These are phyloP conservation scores for Phytophthora hybrid DNA, from an alignment of 352 stramenopile species.

Conservation along the genomic window DNA sequence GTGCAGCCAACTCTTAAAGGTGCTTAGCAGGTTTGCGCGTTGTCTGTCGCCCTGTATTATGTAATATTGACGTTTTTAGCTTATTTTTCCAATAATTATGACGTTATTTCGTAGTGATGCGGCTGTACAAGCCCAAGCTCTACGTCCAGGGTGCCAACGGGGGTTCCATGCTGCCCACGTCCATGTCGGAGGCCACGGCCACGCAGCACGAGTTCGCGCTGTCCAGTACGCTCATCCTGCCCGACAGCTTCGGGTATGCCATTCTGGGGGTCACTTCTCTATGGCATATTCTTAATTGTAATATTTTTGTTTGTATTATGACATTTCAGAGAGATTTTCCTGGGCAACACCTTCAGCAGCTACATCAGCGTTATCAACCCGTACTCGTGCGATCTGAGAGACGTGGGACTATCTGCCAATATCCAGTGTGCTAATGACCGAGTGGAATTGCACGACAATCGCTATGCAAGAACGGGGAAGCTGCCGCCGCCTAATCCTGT, in stretches of 20 bases:
- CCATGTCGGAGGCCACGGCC: conserved; percentile 51
- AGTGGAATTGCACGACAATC: conserved; percentile 83
- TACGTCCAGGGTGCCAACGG: conserved; percentile 64
- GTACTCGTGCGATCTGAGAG: conserved; percentile 78
- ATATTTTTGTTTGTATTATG: conserved; percentile 17
- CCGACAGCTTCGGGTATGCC: conserved; percentile 89
- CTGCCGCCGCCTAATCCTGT: conserved; percentile 81
- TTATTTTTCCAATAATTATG: neutral
- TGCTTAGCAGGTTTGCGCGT: conserved; percentile 13
- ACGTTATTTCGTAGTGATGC: conserved; percentile 73
- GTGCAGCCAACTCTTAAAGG: conserved; percentile 86
- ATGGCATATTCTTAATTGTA: conserved; percentile 5
- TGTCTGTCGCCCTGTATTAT: neutral
- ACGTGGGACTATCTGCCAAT: conserved; percentile 84
- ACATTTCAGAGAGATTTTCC: conserved; percentile 85
- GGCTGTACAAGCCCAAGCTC: conserved; percentile 91
- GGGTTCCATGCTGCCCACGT: conserved; percentile 71
- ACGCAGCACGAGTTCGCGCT: conserved; percentile 86
- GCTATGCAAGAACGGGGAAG: conserved; percentile 71
- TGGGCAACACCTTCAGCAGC: conserved; percentile 93
- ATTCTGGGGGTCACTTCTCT: neutral
- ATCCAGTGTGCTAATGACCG: conserved; percentile 89
- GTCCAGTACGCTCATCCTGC: conserved; percentile 90
- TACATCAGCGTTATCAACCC: conserved; percentile 95
- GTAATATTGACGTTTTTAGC: neutral